Conservation (phyloP, 495 filamentous ascomycete genomes). For the Aspergillus nidulans region DNA sequence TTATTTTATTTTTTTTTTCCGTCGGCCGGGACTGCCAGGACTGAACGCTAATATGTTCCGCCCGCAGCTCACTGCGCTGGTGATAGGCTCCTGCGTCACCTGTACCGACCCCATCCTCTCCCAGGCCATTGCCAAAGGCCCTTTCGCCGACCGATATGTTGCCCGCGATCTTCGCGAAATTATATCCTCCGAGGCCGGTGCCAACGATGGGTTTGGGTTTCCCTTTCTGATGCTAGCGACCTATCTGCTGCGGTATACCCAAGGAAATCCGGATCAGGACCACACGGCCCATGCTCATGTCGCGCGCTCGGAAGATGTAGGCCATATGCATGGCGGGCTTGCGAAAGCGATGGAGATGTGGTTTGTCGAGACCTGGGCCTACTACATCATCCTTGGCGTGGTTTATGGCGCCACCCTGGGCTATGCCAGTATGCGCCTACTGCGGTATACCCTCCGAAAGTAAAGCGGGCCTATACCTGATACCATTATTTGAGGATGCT, state of each 20-base stretch:
- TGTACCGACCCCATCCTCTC: constrained; percentile 10
- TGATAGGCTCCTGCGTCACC: constrained; percentile 9
- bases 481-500: too few species aligned
- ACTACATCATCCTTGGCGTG: background rate
- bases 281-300: too few species aligned
- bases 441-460: too few species aligned
- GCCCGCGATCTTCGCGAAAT: constrained; percentile 10
- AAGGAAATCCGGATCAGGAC: background rate
- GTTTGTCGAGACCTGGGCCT: background rate
- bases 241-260: constrained; percentile 9
- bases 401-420: background rate
- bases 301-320: background rate
- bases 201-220: constrained; percentile 11
- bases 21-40: too few species aligned
- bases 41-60: too few species aligned
- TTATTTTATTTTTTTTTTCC: background rate
- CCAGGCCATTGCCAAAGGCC: constrained; percentile 8
- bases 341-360: background rate
- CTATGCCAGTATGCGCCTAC: background rate
- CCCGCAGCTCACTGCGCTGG: constrained; percentile 7
- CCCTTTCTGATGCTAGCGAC: constrained; percentile 11
- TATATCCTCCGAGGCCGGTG: constrained; percentile 9
- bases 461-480: too few species aligned
- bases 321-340: background rate
- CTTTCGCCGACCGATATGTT: constrained; percentile 10